phyloP scores from a whole-genome alignment of 805 yeast genomes.

The Teunomyces kruisii region DNA sequence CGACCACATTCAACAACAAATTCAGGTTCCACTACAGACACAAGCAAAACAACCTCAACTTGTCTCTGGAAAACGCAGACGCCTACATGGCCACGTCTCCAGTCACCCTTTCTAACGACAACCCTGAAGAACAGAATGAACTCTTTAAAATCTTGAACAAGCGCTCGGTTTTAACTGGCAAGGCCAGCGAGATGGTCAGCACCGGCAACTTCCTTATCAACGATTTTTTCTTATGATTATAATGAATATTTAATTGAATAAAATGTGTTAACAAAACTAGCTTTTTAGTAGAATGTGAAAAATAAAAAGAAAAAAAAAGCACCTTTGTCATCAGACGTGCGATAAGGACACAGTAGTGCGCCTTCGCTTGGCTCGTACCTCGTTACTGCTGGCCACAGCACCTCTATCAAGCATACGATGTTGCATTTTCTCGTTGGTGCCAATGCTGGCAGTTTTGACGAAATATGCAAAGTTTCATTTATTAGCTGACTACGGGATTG shows the following conservation, averaged over 20 bases:
- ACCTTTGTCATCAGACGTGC: too few species aligned
- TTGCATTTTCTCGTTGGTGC: too few species aligned
- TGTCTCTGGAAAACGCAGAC: constrained; percentile 16
- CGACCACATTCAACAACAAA: constrained; percentile 15
- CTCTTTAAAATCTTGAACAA: constrained; percentile 34
- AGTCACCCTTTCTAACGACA: constrained; percentile 5
- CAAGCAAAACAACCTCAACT: constrained; percentile 31
- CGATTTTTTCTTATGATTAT: constrained; percentile 39
- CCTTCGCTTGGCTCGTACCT: too few species aligned
- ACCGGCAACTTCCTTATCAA: constrained; percentile 41
- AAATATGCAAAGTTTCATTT: too few species aligned
- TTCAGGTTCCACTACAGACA: constrained; percentile 41
- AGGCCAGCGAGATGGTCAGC: constrained; percentile 46
- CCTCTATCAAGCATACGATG: too few species aligned
- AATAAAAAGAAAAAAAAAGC: too few species aligned
- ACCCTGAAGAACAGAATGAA: constrained; percentile 22
- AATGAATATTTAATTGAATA: not conserved
- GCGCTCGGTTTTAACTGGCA: constrained; percentile 37
- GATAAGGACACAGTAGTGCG: too few species aligned
- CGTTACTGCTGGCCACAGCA: too few species aligned
- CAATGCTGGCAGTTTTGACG: too few species aligned
- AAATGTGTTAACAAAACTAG: not conserved
- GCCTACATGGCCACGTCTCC: not conserved
- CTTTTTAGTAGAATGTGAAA: not conserved
- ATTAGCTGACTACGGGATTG: not conserved